Evolutionary conservation across 2,329 filamentous ascomycete species (phyloP).

Genomic region (Aspergillus piperis): DNA sequence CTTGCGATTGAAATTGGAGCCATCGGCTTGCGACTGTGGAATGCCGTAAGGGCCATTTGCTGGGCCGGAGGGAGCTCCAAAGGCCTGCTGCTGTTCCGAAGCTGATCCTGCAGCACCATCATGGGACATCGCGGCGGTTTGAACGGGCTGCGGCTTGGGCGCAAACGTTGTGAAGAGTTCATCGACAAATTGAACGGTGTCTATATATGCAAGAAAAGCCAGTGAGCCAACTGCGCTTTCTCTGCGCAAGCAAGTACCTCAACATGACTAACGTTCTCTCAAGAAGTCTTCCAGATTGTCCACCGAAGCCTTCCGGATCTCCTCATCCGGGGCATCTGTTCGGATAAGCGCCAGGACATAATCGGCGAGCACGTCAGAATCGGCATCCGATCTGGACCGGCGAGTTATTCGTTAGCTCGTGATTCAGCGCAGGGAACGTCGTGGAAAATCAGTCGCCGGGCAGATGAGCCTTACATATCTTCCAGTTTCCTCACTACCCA

Average conservation of each 20-base stretch:
- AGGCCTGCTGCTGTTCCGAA: slow-evolving; percentile 23
- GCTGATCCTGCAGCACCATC: slow-evolving; percentile 23
- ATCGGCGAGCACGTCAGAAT: slow-evolving; percentile 62
- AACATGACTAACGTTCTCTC: slow-evolving; percentile 48
- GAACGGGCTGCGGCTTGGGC: slow-evolving; percentile 42
- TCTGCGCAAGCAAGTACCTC: neutral
- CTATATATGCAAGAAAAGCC: slow-evolving; percentile 32
- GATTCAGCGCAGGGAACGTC: neutral
- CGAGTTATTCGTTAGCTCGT: neutral
- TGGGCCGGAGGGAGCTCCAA: slow-evolving; percentile 27
- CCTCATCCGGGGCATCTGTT: slow-evolving; percentile 56
- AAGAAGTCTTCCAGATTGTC: slow-evolving; percentile 62
- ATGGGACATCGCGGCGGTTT: slow-evolving; percentile 26
- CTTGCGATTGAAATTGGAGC: slow-evolving; percentile 48
- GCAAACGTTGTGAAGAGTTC: slow-evolving; percentile 56
- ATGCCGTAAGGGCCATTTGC: slow-evolving; percentile 21
- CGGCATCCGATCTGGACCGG: slow-evolving; percentile 57
- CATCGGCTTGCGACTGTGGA: slow-evolving; percentile 27
- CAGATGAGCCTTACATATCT: slow-evolving; percentile 50
- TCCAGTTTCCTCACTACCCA: slow-evolving; percentile 63
- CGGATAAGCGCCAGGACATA: slow-evolving; percentile 62
- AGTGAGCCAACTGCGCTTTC: slow-evolving; percentile 9
- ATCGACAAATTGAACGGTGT: slow-evolving; percentile 56
- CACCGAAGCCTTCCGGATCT: slow-evolving; percentile 54
- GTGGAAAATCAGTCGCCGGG: neutral